These are phyloP conservation scores for Claviceps quebecensis DNA, from an alignment of 2,329 filamentous ascomycete genomes.

Conservation along the genomic window DNA sequence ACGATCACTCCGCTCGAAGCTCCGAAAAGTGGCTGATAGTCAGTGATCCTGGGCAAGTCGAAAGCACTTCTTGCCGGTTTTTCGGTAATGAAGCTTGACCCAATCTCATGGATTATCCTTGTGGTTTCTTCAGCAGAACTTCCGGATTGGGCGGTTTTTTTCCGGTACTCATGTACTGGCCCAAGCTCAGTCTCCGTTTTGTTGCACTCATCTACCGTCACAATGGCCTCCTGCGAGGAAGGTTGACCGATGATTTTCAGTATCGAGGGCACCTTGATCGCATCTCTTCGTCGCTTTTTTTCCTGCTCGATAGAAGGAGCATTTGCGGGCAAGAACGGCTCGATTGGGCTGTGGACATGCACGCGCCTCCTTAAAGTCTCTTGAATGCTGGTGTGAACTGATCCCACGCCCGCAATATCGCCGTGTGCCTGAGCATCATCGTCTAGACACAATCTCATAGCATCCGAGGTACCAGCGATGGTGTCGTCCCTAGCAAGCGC, in stretches of 20 bases:
- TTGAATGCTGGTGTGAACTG: not conserved
- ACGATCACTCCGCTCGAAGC: not conserved
- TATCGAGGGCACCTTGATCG: slow-evolving; percentile 19
- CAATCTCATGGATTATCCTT: slow-evolving; percentile 16
- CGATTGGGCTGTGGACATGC: slow-evolving; percentile 6
- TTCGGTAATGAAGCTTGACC: slow-evolving; percentile 10
- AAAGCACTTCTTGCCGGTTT: not conserved
- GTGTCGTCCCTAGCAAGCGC: not conserved
- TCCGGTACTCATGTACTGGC: slow-evolving; percentile 12
- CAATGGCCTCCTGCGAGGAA: slow-evolving; percentile 6
- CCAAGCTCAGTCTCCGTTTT: slow-evolving; percentile 8
- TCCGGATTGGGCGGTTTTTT: slow-evolving; percentile 6
- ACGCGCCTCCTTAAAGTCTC: slow-evolving; percentile 2
- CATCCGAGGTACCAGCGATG: not conserved
- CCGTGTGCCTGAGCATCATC: not conserved
- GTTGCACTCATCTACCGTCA: not conserved
- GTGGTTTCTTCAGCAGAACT: slow-evolving; percentile 5
- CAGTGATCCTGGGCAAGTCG: slow-evolving; percentile 3
- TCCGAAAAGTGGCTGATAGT: not conserved
- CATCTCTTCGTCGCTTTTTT: slow-evolving; percentile 20
- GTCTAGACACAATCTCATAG: not conserved
- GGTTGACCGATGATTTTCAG: slow-evolving; percentile 13
- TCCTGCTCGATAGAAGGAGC: slow-evolving; percentile 23
- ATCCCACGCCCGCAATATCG: not conserved
- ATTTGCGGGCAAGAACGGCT: slow-evolving; percentile 10